phyloP scores from a whole-genome alignment of 208 protist species.

The Trypanosoma platydactyli region DNA sequence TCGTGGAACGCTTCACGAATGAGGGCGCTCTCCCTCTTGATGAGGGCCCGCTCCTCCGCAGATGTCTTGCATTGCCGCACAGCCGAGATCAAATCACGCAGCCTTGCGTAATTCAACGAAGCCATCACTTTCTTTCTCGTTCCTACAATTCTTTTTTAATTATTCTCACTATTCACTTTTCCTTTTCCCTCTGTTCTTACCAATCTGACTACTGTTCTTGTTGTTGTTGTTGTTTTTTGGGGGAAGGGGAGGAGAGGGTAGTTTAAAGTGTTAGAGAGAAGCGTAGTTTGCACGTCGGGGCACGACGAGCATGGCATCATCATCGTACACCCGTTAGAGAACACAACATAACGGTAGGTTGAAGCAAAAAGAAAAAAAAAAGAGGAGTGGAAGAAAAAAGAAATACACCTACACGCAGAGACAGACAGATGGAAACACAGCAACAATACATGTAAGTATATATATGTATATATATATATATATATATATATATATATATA shows the following conservation, averaged over 20 bases:
- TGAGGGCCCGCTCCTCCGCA: conserved; percentile 95
- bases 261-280: too few species aligned
- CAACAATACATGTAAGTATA: too few species aligned
- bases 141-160: conserved; percentile 11
- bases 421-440: neutral
- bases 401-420: neutral
- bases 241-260: too few species aligned
- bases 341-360: too few species aligned
- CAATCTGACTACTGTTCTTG: neutral
- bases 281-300: too few species aligned
- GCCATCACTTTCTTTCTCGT: conserved; percentile 41
- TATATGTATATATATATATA: too few species aligned
- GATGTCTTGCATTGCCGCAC: conserved; percentile 96
- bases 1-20: conserved; percentile 95
- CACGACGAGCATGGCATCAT: too few species aligned
- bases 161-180: neutral
- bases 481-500: too few species aligned
- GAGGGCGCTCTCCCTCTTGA: conserved; percentile 95
- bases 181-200: neutral
- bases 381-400: neutral
- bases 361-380: neutral
- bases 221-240: neutral
- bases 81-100: conserved; percentile 96
- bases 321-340: too few species aligned
- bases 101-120: conserved; percentile 70